Percentiles rank a stretch among this genome's conserved stretches.
Conservation (phyloP, 192 early-diverging fungal genomes). For the Rhizophagus clarus region DNA sequence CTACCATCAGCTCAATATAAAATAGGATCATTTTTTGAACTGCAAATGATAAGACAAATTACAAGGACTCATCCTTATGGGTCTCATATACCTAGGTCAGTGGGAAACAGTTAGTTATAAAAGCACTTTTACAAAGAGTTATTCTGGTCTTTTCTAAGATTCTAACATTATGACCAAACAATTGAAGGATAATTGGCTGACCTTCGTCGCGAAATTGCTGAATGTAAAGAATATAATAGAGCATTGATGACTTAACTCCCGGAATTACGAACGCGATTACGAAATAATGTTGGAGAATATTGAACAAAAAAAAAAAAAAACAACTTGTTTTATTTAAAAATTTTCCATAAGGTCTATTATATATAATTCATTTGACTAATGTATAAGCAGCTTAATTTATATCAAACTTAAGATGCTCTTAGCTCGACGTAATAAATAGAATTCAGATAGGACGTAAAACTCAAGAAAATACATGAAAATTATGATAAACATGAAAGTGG, state of each 20-base stretch:
- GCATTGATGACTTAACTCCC: not conserved
- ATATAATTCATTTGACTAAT: not conserved
- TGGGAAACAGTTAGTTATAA: no score
- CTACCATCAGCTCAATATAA: constrained; percentile 73
- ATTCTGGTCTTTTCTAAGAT: no score
- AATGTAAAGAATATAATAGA: not conserved
- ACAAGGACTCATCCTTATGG: no score
- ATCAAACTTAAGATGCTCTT: not conserved
- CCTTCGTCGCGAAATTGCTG: no score
- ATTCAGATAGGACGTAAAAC: no score
- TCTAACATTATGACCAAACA: no score
- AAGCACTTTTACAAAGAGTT: no score
- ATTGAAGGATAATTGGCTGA: no score
- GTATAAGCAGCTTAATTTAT: no score
- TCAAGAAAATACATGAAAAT: not conserved
- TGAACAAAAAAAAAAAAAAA: not conserved
- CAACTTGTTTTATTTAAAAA: not conserved
- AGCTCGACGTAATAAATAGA: not conserved
- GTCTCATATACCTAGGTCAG: no score
- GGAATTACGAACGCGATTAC: not conserved
- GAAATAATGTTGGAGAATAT: not conserved
- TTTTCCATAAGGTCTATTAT: not conserved
- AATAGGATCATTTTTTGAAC: constrained; percentile 76
- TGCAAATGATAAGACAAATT: no score
- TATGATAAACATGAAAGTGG: constrained; percentile 31